Percentiles rank a stretch among this genome's conserved stretches.
These are phyloP conservation scores for Aspergillus indologenus DNA, from an alignment of 495 filamentous ascomycete genomes.

Conservation along the genomic window DNA sequence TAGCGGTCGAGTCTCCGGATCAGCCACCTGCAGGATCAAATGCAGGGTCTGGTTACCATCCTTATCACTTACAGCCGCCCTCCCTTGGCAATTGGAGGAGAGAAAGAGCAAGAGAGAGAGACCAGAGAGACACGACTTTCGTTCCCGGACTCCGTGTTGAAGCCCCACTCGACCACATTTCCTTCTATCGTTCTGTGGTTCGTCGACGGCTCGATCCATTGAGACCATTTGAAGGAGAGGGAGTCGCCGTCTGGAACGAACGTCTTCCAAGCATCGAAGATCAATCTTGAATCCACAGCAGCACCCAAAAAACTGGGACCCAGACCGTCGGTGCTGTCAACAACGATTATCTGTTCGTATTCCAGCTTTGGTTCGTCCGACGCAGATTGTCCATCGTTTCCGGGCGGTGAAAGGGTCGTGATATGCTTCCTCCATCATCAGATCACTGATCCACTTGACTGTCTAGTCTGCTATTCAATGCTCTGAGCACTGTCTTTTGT, in stretches of 20 bases:
- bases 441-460: background rate
- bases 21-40: slow-evolving; percentile 34
- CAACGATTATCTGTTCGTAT: slow-evolving; percentile 37
- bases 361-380: slow-evolving; percentile 17
- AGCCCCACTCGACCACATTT: slow-evolving; percentile 25
- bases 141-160: slow-evolving; percentile 6
- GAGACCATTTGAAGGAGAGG: slow-evolving; percentile 38
- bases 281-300: slow-evolving; percentile 25
- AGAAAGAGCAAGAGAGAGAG: no score
- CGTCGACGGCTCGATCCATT: slow-evolving; percentile 38
- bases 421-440: slow-evolving; percentile 47
- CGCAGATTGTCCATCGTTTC: slow-evolving; percentile 37
- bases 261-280: slow-evolving; percentile 32
- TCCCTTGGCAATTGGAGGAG: no score
- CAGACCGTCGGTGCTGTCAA: slow-evolving; percentile 32
- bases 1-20: slow-evolving; percentile 21
- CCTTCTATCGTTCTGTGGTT: slow-evolving; percentile 26
- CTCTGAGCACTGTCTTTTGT: slow-evolving; percentile 2
- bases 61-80: background rate
- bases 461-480: background rate
- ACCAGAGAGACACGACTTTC: slow-evolving; percentile 15
- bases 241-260: slow-evolving; percentile 37
- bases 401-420: slow-evolving; percentile 47
- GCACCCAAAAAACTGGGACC: slow-evolving; percentile 26
- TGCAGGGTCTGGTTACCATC: slow-evolving; percentile 29